Base-by-base conservation (phyloP, 1,139 yeast species). In the Chernovozyma sophiae-reginae region DNA sequence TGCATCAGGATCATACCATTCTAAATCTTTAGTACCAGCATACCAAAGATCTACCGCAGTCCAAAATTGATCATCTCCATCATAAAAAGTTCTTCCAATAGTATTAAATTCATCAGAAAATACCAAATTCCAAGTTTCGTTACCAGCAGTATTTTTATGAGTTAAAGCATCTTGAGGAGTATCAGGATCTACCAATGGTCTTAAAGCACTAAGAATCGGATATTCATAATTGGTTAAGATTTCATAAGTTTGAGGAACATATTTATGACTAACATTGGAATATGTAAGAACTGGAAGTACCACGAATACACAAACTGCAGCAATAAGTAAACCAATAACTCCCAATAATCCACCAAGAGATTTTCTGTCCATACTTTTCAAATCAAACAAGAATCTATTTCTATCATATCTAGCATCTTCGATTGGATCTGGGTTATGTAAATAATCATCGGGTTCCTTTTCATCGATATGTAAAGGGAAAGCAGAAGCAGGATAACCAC, bases 371-470 rank as follows among this genome's bases (percentile, higher is more conserved):
- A 81, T 66, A 44, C 70, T 58, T 54, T 76, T 74, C 61, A 81
- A 59, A 53, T 81, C 89, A 44, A 74, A 56, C 44, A 67, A 49
- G 48, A 81, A 74, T 45, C 86, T 60, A 51, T 79, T 72, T 43
- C 75, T 79, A 46, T 86, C 94, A 49, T 81, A 77, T 43, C 79
- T 74, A 15, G 94, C 95, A 58, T 89, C 97, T 33, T 76, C 80
- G 29, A 87, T 82, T 8, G 96, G 96, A 56, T 89, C 96, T 1
- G 96, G 97, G 58, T 89, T 89, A 60, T 89, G 97, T 45, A 89
- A 58, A 53, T 86, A 87, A 56, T 89, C 97, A 62, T 89, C 97
- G 3, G 86, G 83, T 60, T 89, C 97, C 59, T 85, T 85, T 51
- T 89, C 97, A 41, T 87, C 95, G 45, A 89, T 78, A 48, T 77